Evolutionary conservation across 2,329 filamentous ascomycete genomes (phyloP), one percentile per base, ranked within the genome.

Genomic region (Drechslera avenae): DNA sequence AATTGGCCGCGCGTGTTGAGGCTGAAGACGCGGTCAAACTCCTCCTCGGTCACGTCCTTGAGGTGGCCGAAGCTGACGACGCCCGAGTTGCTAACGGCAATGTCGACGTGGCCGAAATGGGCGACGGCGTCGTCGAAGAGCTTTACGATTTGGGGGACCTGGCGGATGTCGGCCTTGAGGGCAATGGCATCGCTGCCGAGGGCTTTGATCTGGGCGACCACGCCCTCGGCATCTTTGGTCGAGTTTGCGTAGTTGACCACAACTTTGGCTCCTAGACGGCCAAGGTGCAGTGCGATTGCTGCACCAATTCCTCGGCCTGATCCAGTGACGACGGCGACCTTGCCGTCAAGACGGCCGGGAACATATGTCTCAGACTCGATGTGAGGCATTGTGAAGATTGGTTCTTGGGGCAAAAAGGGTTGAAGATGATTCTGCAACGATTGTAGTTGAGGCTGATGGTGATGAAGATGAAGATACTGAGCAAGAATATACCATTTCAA

Each of bases 1-100:
- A 89, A 89, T 73, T 89, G 85, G 42, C 84, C 85, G 5, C 84
- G 79, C 6, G 85, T 84, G 74, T 88, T 88, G 71, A 87, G 74
- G 74, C 75, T 78, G 77, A 88, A 86, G 62, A 87, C 84, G 56
- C 84, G 83, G 72, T 88, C 85, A 66, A 82, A 88, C 73, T 87
- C 84, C 75, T 87, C 85, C 67, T 84, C 82, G 4, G 83, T 78
- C 47, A 87, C 83, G 58, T 87, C 83, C 74, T 84, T 81, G 57
- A 86, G 78, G 73, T 86, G 83, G 45, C 84, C 83, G 76, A 86
- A 87, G 31, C 78, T 81, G 62, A 86, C 84, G 52, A 86, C 83
- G 34, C 85, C 79, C 17, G 73, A 71, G 70, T 79, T 79, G 71
- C 68, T 73, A 73, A 78, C 77, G 46, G 78, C 77, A 53, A 75